Evolutionary conservation across 2,329 filamentous ascomycete genomes (phyloP), one percentile per base, ranked within the genome.

Genomic region (Fonsecaea pugnacius): DNA sequence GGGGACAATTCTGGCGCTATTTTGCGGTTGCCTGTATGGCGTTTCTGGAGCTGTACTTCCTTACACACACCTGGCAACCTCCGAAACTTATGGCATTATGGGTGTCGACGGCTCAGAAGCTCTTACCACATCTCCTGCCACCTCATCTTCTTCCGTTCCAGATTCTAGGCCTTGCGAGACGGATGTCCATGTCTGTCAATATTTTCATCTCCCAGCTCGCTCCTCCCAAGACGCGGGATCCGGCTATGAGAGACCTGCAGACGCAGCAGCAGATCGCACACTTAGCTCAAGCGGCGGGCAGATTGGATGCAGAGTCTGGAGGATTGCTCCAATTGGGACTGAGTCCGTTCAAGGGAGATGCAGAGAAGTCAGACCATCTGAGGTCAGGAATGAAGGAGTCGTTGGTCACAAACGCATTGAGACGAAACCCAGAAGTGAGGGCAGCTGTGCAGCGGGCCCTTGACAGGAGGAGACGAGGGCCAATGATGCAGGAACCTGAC

Each of bases 331-430:
- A 89, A 53, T 82, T 96, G 75, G 92, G 96, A 72, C 84, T 93
- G 76, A 87, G 87, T 58, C 94, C 94, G 0, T 97, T 92, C 76
- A 86, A 83, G 57, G 89, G 88, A n/a, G 89, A 96, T 72, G 79
- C 84, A 38, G 83, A 85, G 66, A 82, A 82, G n/a, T 79, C 89
- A 53, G 81, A 81, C 51, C 87, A 86, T 64, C 78, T 96, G 72
- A 85, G 87, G 67, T 83, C 84, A 46, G 90, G 89, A 72, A 85
- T 97, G 78, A 90, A 89, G 77, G 91, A 95, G 72, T 96, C 92
- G 84, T 80, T 98, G 70, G 87, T 97, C 57, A 88, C 96, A 75
- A 96, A 96, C 73, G 93, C 89, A 14, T 90, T 96, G 65, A 84
- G 87, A 69, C 87, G 85, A 54, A 91, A 94, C 76, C 89, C 88